Base-by-base conservation (phyloP, 768 basidiomycete species). In the Suillus subalutaceus region DNA sequence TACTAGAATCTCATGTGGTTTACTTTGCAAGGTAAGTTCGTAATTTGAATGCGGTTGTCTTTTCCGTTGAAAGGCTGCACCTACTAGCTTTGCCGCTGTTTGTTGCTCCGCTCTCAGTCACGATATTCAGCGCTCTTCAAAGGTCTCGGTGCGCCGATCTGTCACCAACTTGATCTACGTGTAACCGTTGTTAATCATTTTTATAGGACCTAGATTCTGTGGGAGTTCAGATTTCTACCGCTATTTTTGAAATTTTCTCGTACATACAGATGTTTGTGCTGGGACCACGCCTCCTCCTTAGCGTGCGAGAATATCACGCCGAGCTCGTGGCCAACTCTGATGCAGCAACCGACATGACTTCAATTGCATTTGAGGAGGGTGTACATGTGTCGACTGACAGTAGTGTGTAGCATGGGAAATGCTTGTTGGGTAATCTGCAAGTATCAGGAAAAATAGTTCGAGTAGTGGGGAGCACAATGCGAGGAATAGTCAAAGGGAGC, bases 201-300 rank as follows among this genome's bases (percentile, higher is more conserved):
- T 23, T 38, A 38, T 9, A 58, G 37, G n/a, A 38, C n/a, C 23
- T 12, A 15, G n/a, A 38, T 38, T 58, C 56, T 23, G 13, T 8
- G 6, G 56, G n/a, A n/a, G 5, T 58, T 23, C 52, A 53, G 56
- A 38, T 58, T n/a, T 53, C 52, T 18, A 30, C 16, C 16, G 52
- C 32, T 23, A 38, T 38, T 38, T 15, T 58, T 15, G n/a, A 58
- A 38, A n/a, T 58, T 23, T 38, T 38, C 13, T 38, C 20, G 32
- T 23, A 38, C 37, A 8, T 58, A 4, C 56, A 58, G n/a, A 23
- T 58, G 35, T 37, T 58, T 58, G 37, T 58, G n/a, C 37, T 58
- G n/a, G 56, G 56, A 58, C 56, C 56, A 38, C 56, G 56, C n/a
- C 56, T 58, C 6, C 38, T 58, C n/a, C 37, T 58, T 38, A 38